Percentiles rank a stretch among this genome's conserved stretches.
Evolutionary conservation across 345 rosid species (phyloP).

Genomic region (Lepidium sativum): DNA sequence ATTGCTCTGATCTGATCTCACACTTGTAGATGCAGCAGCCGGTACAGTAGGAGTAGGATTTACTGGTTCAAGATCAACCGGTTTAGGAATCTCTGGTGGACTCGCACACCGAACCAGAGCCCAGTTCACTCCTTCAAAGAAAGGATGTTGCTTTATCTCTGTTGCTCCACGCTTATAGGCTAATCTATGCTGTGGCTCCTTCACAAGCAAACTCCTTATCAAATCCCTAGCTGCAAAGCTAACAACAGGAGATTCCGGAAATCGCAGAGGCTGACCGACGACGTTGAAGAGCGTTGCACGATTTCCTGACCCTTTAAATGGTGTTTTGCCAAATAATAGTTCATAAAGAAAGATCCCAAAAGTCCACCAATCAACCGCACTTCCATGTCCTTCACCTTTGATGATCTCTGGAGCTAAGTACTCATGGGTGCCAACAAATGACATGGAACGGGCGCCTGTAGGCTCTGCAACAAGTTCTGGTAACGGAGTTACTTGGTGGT

Average conservation of each 20-base stretch:
- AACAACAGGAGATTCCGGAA: constrained; percentile 67
- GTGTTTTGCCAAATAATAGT: constrained; percentile 74
- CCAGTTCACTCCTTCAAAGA: constrained; percentile 89
- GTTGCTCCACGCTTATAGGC: constrained; percentile 78
- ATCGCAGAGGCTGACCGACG: constrained; percentile 66
- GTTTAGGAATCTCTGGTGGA: constrained; percentile 75
- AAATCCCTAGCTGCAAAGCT: constrained; percentile 70
- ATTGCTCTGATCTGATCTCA: constrained; percentile 45
- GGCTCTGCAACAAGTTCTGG: constrained; percentile 94
- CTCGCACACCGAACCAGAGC: constrained; percentile 72
- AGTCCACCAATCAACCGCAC: constrained; percentile 94
- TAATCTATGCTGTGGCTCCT: constrained; percentile 71
- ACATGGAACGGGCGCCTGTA: constrained; percentile 85
- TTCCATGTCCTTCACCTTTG: constrained; percentile 84
- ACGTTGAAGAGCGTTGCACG: constrained; percentile 78
- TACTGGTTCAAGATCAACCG: constrained; percentile 46
- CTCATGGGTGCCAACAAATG: constrained; percentile 87
- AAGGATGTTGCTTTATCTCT: constrained; percentile 72
- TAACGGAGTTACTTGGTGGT: constrained; percentile 65
- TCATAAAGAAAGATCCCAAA: constrained; percentile 75
- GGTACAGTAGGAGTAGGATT: constrained; percentile 21
- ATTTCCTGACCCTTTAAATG: constrained; percentile 78
- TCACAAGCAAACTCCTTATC: constrained; percentile 72
- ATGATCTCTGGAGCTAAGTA: constrained; percentile 84
- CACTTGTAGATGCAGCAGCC: constrained; percentile 35